Evolutionary conservation across 768 basidiomycete genomes (phyloP).

Genomic region (Calocybe cyanea): DNA sequence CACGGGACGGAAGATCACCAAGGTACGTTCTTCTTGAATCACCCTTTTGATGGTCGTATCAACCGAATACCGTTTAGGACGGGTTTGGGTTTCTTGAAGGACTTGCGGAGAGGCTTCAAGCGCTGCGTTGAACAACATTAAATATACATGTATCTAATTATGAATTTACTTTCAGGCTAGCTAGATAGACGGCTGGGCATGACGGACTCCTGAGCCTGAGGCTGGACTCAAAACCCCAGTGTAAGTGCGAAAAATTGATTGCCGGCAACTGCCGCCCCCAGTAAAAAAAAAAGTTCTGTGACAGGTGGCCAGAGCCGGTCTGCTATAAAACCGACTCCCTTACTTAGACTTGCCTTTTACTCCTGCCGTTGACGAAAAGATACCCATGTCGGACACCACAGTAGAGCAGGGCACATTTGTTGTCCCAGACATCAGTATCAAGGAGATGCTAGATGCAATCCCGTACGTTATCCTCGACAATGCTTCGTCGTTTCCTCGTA

Average conservation of each 20-base stretch:
- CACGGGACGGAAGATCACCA: conserved; percentile 68
- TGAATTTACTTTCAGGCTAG: neutral
- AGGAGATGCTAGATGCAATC: conserved; percentile 80
- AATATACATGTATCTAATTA: neutral
- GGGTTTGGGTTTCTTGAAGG: conserved; percentile 68
- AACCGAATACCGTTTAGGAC: conserved; percentile 33
- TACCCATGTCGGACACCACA: conserved; percentile 26
- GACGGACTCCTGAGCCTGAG: too few species aligned
- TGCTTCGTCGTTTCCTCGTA: conserved; percentile 1
- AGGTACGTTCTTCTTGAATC: conserved; percentile 31
- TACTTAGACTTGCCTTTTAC: conserved; percentile 8
- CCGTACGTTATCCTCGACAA: conserved; percentile 50
- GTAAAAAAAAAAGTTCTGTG: conserved; percentile 2
- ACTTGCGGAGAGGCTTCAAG: conserved; percentile 49
- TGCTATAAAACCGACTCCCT: conserved; percentile 14
- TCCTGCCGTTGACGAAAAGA: conserved; percentile 26
- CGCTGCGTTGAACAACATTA: conserved; percentile 23
- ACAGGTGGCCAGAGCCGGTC: neutral
- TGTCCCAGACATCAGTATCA: conserved; percentile 84
- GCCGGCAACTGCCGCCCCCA: conserved; percentile 16
- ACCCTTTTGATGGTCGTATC: neutral
- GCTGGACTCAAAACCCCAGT: too few species aligned
- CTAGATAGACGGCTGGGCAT: neutral
- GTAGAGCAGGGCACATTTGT: conserved; percentile 57
- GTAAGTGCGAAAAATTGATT: conserved; percentile 2